Conservation (phyloP, 768 basidiomycete species). For the Russula olivacea region DNA sequence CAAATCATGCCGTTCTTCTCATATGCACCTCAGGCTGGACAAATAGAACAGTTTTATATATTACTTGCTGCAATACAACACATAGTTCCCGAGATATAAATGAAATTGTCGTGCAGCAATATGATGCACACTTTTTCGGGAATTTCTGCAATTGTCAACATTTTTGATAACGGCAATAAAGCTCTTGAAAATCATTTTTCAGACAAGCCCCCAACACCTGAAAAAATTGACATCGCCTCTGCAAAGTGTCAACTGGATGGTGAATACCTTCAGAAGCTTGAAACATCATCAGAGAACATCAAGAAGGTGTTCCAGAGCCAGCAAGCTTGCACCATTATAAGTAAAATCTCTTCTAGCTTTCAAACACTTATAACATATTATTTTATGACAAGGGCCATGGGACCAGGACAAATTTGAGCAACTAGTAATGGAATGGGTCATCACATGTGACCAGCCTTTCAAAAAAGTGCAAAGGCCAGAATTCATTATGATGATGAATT, state of each 20-base stretch:
- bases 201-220: neutral
- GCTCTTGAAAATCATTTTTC: too few relatives aligned
- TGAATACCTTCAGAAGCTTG: neutral
- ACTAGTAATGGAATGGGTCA: neutral
- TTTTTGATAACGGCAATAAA: too few relatives aligned
- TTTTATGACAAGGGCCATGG: neutral
- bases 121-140: too few relatives aligned
- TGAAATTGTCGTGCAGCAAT: too few relatives aligned
- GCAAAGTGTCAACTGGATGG: neutral
- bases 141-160: too few relatives aligned
- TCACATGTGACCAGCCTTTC: neutral
- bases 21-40: too few relatives aligned
- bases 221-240: neutral
- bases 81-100: too few relatives aligned
- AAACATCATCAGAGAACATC: neutral
- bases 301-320: neutral
- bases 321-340: neutral
- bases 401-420: neutral
- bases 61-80: too few relatives aligned
- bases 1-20: too few relatives aligned
- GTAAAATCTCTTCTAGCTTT: neutral
- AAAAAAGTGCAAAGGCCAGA: conserved; percentile 5
- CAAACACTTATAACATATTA: neutral
- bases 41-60: too few relatives aligned
- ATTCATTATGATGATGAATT: neutral